Percentiles rank a stretch among this genome's conserved stretches.
Conservation (phyloP, 768 basidiomycete species). For the Gyrodon lividus region DNA sequence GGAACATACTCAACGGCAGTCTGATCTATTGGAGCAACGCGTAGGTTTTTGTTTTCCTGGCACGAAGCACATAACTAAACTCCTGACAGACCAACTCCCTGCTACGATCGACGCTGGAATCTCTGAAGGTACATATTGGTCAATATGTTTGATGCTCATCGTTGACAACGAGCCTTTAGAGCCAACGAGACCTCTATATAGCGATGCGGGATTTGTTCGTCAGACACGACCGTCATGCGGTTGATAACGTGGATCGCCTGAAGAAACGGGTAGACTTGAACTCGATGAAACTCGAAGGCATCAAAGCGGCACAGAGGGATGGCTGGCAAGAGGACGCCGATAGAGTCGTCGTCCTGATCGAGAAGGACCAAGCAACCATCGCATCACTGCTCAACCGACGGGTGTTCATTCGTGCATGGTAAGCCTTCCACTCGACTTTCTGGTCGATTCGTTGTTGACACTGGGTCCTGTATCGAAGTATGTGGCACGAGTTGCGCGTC, state of each 20-base stretch:
- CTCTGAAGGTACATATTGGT: constrained; percentile 56
- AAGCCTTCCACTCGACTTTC: constrained; percentile 22
- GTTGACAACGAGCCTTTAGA: constrained; percentile 37
- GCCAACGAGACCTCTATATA: constrained; percentile 82
- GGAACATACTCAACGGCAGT: constrained; percentile 63
- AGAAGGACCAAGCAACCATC: constrained; percentile 85
- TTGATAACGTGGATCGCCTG: constrained; percentile 84
- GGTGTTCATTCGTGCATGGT: constrained; percentile 88
- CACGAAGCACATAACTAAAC: background rate
- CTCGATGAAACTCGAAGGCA: constrained; percentile 71
- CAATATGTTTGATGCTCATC: constrained; percentile 4
- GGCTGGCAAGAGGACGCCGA: constrained; percentile 89
- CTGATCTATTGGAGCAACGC: constrained; percentile 71
- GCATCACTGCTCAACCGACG: constrained; percentile 70
- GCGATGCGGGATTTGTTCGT: constrained; percentile 84
- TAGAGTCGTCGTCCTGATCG: constrained; percentile 64
- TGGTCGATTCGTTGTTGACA: constrained; percentile 5
- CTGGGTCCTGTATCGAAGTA: constrained; percentile 41
- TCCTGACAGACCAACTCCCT: constrained; percentile 54
- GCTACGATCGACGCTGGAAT: constrained; percentile 69
- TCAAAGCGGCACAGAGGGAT: constrained; percentile 69
- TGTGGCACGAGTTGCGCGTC: constrained; percentile 96
- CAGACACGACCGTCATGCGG: constrained; percentile 84
- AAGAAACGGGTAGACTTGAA: constrained; percentile 82
- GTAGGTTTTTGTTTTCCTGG: constrained; percentile 40